Evolutionary conservation across 148 eudicot species (phyloP), one percentile per base, ranked within the genome.

Genomic region (Talinum fruticosum): DNA sequence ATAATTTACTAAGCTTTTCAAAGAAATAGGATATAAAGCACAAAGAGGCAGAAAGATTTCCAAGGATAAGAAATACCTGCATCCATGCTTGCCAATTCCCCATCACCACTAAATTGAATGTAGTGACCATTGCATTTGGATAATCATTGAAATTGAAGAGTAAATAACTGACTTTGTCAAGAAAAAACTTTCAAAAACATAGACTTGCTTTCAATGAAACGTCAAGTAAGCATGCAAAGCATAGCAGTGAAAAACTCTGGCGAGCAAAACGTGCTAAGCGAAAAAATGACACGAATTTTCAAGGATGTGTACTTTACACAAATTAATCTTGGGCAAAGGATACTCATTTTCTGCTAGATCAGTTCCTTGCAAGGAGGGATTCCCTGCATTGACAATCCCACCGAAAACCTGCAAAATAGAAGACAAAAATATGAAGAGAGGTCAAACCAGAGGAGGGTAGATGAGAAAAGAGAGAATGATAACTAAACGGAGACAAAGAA

Each of bases 131-230:
- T 57, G 93, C 94, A 84, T 89, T 96, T 6, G 98, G 97, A 82
- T 96, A 96, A 89, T 96, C 99, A 77, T 96, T 96, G 77, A 93
- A 93, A 87, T 96, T 96, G 82, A 96, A 96, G 75, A 93, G 97
- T 34, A 93, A 82, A 79, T 96, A 96, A 82, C 98, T 95, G 38
- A 36, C 70, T 49, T 77, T 72, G 90, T 92, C 77, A 92, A 89
- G 94, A 81, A 82, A 89, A 81, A 12, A 53, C 54, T 81, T 65
- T 61, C 8, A 74, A 36, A 71, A 41, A 47, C 70, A 37, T n/a
- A 12, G 67, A 6, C 69, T 37, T 59, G 30, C 66, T 26, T 29
- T 24, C 26, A 35, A 3, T 45, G 38, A 66, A 67, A 51, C 35
- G n/a, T 26, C 51, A 12, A 32, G 53, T 3, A 21, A 33, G 8